These are phyloP conservation scores for Ogataea ramenticola DNA, from an alignment of 805 yeast species.

Conservation along the genomic window DNA sequence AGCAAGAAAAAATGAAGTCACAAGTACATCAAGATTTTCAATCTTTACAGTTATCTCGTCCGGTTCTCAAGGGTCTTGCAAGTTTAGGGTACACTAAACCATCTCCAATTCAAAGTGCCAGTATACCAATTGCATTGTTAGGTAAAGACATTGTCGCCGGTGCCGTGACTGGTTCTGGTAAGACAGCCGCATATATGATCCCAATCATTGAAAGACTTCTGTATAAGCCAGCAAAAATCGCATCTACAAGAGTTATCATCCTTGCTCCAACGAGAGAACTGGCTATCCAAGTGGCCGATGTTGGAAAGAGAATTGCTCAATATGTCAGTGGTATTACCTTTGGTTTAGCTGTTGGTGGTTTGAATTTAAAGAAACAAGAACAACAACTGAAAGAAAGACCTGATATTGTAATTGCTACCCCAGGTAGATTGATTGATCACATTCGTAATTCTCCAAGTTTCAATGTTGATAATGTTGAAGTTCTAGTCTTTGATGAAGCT, in stretches of 20 bases:
- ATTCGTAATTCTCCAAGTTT: constrained; percentile 91
- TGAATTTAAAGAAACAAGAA: constrained; percentile 91
- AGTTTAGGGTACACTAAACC: constrained; percentile 82
- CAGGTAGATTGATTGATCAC: constrained; percentile 98
- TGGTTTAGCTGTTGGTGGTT: constrained; percentile 97
- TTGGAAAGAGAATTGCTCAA: constrained; percentile 76
- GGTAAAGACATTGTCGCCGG: constrained; percentile 98
- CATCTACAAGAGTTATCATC: constrained; percentile 86
- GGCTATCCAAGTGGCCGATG: constrained; percentile 94
- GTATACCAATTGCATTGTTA: constrained; percentile 85
- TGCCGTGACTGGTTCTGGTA: constrained; percentile 99
- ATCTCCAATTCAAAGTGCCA: constrained; percentile 88
- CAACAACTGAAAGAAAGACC: constrained; percentile 89
- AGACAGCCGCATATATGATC: constrained; percentile 96
- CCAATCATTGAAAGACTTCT: constrained; percentile 90
- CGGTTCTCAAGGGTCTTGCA: constrained; percentile 75
- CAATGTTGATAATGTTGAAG: constrained; percentile 84
- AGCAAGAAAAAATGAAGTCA: constrained; percentile 33
- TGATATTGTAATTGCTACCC: constrained; percentile 95
- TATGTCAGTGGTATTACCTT: constrained; percentile 72
- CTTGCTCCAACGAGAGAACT: constrained; percentile 96
- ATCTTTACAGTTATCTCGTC: constrained; percentile 77
- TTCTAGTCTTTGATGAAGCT: constrained; percentile 93
- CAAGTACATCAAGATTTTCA: constrained; percentile 62
- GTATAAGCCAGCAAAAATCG: constrained; percentile 78